A percentile compares a stretch with the other conserved stretches of the same genome.
phyloP scores from a whole-genome alignment of 2,329 filamentous ascomycete species.

The Penicillium psychrosexuale region DNA sequence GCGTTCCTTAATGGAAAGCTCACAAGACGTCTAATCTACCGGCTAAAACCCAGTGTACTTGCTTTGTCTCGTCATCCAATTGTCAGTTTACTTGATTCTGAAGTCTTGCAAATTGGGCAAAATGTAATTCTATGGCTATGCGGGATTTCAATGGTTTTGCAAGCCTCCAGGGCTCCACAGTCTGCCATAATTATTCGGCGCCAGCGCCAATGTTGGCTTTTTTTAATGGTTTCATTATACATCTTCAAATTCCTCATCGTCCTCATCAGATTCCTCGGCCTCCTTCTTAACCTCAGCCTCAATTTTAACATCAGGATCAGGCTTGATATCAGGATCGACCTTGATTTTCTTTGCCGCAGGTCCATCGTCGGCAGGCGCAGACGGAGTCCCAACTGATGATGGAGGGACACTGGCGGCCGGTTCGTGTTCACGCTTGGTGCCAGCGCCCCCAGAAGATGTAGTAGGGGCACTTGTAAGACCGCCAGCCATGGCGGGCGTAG shows the following conservation, averaged over 20 bases:
- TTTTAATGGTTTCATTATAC: constrained; percentile 1
- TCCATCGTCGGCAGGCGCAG: constrained; percentile 38
- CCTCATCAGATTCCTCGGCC: constrained; percentile 7
- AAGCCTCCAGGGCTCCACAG: neutral
- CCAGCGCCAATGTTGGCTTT: constrained; percentile 1
- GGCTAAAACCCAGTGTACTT: too few species aligned
- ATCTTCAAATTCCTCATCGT: constrained; percentile 7
- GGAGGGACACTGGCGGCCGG: constrained; percentile 40
- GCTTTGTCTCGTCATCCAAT: neutral
- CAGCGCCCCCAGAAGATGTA: constrained; percentile 20
- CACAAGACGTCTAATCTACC: too few species aligned
- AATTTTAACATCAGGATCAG: constrained; percentile 11
- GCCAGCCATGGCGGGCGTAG: constrained; percentile 30
- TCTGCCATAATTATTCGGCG: constrained; percentile 4
- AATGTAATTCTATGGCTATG: neutral
- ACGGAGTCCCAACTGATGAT: constrained; percentile 38
- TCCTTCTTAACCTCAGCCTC: constrained; percentile 14
- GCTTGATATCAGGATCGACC: constrained; percentile 13
- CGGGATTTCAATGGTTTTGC: neutral
- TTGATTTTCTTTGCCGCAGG: constrained; percentile 45
- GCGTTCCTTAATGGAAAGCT: too few species aligned
- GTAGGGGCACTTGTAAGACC: constrained; percentile 30
- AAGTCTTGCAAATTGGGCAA: neutral
- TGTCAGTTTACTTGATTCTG: neutral
- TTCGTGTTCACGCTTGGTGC: constrained; percentile 41